phyloP scores from a whole-genome alignment of 345 rosid genomes.

The Hypericum perforatum region DNA sequence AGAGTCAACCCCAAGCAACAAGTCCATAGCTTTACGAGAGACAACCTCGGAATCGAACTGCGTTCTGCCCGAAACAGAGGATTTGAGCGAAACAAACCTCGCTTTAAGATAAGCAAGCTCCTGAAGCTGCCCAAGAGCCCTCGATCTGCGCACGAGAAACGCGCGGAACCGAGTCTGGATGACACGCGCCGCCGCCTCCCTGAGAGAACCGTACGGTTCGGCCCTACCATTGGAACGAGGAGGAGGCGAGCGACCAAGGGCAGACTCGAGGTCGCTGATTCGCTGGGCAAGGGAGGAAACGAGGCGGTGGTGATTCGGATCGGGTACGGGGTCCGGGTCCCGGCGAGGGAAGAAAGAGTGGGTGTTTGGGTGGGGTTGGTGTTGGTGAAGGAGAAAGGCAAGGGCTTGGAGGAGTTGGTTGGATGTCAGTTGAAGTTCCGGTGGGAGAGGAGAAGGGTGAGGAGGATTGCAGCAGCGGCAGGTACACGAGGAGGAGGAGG shows the following conservation, averaged over 20 bases:
- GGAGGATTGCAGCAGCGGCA: constrained; percentile 22
- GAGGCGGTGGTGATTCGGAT: constrained; percentile 2
- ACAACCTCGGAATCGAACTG: constrained; percentile 33
- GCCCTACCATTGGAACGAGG: constrained; percentile 10
- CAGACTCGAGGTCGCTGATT: constrained; percentile 42
- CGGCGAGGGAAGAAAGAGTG: neutral
- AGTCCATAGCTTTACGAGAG: constrained; percentile 48
- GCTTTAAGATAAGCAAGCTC: constrained; percentile 65
- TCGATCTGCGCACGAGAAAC: constrained; percentile 68
- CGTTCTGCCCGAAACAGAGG: constrained; percentile 40
- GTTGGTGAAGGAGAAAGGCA: constrained; percentile 32
- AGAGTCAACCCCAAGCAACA: constrained; percentile 64
- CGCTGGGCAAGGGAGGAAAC: constrained; percentile 41
- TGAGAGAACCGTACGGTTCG: constrained; percentile 25
- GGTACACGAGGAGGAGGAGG: constrained; percentile 11
- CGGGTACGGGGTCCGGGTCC: constrained; percentile 6
- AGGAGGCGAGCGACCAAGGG: constrained; percentile 23
- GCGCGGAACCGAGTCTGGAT: constrained; percentile 74
- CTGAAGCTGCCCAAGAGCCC: constrained; percentile 67
- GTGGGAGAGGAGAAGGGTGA: constrained; percentile 18
- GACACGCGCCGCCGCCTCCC: constrained; percentile 71
- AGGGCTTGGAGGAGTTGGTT: constrained; percentile 51
- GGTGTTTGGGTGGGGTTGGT: constrained; percentile 14
- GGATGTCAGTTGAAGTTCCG: neutral
- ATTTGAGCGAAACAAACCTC: constrained; percentile 48